Evolutionary conservation across 208 protist species (phyloP), one percentile per base, ranked within the genome.

Genomic region (Acanthamoeba triangularis): DNA sequence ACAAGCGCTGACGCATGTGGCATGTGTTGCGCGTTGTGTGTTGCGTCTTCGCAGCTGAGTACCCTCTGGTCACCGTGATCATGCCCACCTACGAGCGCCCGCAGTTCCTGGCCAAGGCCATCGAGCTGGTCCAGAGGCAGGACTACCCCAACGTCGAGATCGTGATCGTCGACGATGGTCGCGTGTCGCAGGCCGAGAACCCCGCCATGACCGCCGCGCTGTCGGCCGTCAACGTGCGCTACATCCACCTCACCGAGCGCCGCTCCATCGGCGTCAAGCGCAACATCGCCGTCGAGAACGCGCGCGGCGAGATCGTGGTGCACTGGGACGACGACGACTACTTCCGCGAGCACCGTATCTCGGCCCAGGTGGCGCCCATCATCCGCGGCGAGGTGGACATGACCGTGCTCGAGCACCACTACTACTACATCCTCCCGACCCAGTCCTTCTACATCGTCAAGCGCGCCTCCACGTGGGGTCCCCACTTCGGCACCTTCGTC

Each of bases 281-380:
- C 74, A 82, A 82, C 74, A 44, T 82, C 35, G 74, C 74, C 35
- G 74, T 82, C 10, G 41, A 82, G 74, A 28, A 52, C 44, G 33
- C 37, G 10, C 74, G 74, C 44, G 74, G 74, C 25, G 74, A 82
- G 74, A 49, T 82, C 74, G 74, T 82, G 35, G 74, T 82, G 37
- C 74, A 82, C 74, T 82, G 74, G 74, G 74, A 82, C 37, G 74
- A 82, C 44, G 74, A 82, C 44, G 74, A 82, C 74, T 82, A 82
- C 74, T 82, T 82, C 74, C 74, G 74, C 30, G 74, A 82, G 74
- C 74, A 82, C 74, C 74, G 74, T 52, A 82, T 82, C 74, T 82
- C 74, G 37, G 74, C 74, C 7, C 74, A 82, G 74, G 74, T 82
- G 41, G 74, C 74, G 4, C 74, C 74, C 44, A 82, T 82, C 74